Conservation (phyloP, 2,329 filamentous ascomycete genomes). For the Venturiaceae sp. region DNA sequence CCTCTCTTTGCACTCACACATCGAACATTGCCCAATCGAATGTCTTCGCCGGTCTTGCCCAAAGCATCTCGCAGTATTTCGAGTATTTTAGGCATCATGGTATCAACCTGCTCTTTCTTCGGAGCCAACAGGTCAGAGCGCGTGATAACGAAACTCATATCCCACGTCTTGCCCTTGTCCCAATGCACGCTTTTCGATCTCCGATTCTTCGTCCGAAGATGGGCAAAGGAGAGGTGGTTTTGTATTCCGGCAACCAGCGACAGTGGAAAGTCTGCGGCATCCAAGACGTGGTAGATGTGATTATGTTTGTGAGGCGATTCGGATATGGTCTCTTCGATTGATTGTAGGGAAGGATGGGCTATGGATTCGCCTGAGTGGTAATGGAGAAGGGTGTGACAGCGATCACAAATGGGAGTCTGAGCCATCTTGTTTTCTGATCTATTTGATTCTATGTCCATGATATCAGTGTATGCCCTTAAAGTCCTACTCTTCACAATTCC, state of each 20-base stretch:
- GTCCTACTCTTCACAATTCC: not conserved
- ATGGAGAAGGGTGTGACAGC: conserved; percentile 75
- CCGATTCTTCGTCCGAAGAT: conserved; percentile 70
- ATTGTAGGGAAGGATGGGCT: conserved; percentile 69
- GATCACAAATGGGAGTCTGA: conserved; percentile 60
- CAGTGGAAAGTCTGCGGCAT: conserved; percentile 95
- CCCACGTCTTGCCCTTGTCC: conserved; percentile 57
- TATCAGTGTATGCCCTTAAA: not conserved
- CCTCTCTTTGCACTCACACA: conserved; percentile 77
- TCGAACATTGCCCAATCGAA: conserved; percentile 79
- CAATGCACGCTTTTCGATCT: conserved; percentile 60
- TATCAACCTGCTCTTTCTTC: conserved; percentile 73
- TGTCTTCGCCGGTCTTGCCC: conserved; percentile 53
- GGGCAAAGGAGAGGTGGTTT: conserved; percentile 58
- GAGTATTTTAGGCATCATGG: conserved; percentile 74
- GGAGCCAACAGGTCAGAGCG: conserved; percentile 78
- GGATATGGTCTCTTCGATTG: conserved; percentile 72
- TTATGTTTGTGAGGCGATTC: conserved; percentile 87
- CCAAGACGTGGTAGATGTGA: conserved; percentile 89
- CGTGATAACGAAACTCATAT: conserved; percentile 80
- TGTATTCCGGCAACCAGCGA: conserved; percentile 75
- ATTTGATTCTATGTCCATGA: not conserved
- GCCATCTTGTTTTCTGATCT: conserved; percentile 7
- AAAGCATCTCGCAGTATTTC: conserved; percentile 69
- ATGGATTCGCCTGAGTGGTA: conserved; percentile 64